Evolutionary conservation across 371 early-diverging fungal genomes (phyloP), one percentile per base, ranked within the genome.

Genomic region (Cokeromyces recurvatus): DNA sequence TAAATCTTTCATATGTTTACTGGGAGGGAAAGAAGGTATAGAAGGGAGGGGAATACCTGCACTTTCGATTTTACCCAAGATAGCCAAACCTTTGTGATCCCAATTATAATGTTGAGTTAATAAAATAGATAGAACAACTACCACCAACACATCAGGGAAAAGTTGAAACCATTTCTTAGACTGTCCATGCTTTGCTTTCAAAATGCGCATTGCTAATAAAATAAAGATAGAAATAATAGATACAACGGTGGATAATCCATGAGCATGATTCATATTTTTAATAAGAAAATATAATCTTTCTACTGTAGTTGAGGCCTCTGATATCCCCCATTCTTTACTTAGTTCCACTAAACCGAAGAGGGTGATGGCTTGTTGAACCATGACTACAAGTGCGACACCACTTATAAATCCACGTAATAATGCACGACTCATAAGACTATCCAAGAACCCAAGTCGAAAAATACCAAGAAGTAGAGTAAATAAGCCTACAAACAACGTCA

Each of bases 391-490:
- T 0, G 92, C 95, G 1, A 94, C 92, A 27, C 92, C 97, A 24
- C 88, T 82, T 31, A 95, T 87, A 57, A 97, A 95, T 1, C 97
- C 97, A 8, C 94, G 81, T 37, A 97, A 60, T 25, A 94, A 68
- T 5, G 95, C 89, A 38, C 91, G 83, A 5, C 92, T 92, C 54
- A 97, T 80, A 19, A 97, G 79, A 12, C 95, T 93, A 64, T 97
- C 97, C 39, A 97, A 52, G 61, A 95, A 97, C 2, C 97, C 97
- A 9, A 97, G 79, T 25, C 95, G 81, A 53, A 94, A 85, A 56
- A 95, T 84, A 4, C 97, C 97, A 46, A 97, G 70, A 21, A 87
- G 52, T 49, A 92, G 87, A 0, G 95, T 93, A 48, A 94, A 86
- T 10, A 91, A 42, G 14, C 97, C 97, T 15, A 92, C 89, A 55